Percentiles rank a stretch among this genome's conserved stretches.
Evolutionary conservation across 2,329 filamentous ascomycete species (phyloP).

Genomic region (Hawksworthiomyces lignivorus): DNA sequence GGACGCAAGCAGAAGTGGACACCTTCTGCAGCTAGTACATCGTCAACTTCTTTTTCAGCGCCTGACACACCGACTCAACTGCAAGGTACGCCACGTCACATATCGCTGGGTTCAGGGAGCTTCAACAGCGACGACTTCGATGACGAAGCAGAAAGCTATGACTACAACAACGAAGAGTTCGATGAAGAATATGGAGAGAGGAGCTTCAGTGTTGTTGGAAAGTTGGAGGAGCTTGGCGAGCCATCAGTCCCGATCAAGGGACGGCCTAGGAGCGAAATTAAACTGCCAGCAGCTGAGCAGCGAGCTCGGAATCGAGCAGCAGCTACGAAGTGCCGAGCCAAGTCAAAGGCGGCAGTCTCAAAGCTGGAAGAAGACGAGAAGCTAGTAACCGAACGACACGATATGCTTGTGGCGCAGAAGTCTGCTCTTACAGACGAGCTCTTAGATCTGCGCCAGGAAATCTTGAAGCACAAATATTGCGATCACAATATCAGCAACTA

Average conservation of each 20-base stretch:
- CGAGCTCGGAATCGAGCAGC: slow-evolving; percentile 22
- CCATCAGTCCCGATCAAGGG: neutral
- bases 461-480: slow-evolving; percentile 22
- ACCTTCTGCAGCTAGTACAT: neutral
- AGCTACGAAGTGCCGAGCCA: slow-evolving; percentile 24
- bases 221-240: neutral
- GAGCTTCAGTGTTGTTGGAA: too few species aligned
- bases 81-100: neutral
- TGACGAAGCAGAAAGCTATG: neutral
- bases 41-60: slow-evolving; percentile 7
- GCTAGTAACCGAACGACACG: slow-evolving; percentile 11
- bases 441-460: slow-evolving; percentile 22
- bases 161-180: neutral
- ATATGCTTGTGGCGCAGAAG: slow-evolving; percentile 15
- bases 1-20: neutral
- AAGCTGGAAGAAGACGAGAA: slow-evolving; percentile 20
- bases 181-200: too few species aligned
- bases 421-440: slow-evolving; percentile 21
- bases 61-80: neutral
- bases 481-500: slow-evolving; percentile 23
- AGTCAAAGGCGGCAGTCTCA: slow-evolving; percentile 19
- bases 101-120: neutral
- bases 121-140: neutral
- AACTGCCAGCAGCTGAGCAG: slow-evolving; percentile 3
- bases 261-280: neutral